Base-by-base conservation (phyloP, 352 stramenopile genomes). In the Phytophthora vignae region DNA sequence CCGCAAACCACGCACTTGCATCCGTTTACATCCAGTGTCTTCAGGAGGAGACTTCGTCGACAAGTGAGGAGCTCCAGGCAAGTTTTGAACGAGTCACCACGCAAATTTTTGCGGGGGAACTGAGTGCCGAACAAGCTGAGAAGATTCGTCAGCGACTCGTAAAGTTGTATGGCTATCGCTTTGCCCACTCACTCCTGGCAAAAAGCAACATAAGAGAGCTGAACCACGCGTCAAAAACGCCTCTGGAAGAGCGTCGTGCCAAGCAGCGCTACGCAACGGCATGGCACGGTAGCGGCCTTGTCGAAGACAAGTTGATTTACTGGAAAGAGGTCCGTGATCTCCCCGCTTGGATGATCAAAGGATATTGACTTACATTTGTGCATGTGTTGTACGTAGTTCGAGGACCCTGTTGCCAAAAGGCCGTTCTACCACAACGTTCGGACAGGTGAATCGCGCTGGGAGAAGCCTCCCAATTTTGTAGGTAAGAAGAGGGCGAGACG, bases 391-490 rank as follows among this genome's bases (percentile, higher is more conserved):
- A 42, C 29, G 29, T 64, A 92, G 83, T 82, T 87, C 48, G 60
- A 73, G 8, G 83, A 91, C 58, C 78, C 80, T 17, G 21, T 81
- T 31, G 54, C 67, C 9, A 82, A 81, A 22, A 74, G 60, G 31
- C 52, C 74, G 21, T 93, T 93, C 72, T 91, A 92, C 66, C 86
- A 91, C 70, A 92, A 92, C 54, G 61, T 90, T 55, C 85, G 85
- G 15, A 92, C 85, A 6, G 85, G 85, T 1, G 83, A 92, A 62
- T 90, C 83, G 17, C 76, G 78, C 15, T 92, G 85, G 85, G 78
- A 90, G 21, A 78, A 69, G 11, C 85, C 85, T 27, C 31, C 58
- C 22, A 85, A 77, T 36, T 69, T 88, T 31, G 64, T 85, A 19
- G 36, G 65, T 12, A 82, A 69, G 48, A 87, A 77, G 31, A 83